phyloP scores from a whole-genome alignment of 2,329 filamentous ascomycete genomes.

The Blastomyces emzantsi region DNA sequence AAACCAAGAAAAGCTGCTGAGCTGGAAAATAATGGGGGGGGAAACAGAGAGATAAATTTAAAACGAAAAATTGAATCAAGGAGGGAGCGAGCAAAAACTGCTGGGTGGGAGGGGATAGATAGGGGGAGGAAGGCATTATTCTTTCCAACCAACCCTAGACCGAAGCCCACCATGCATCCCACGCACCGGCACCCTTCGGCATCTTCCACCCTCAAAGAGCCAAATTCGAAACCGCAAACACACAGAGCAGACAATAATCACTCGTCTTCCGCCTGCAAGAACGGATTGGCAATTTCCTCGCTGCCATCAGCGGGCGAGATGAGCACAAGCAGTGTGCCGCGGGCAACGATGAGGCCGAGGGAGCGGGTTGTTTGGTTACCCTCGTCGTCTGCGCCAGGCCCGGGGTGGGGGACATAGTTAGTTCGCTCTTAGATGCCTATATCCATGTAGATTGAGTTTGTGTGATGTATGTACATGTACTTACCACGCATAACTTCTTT shows the following conservation, averaged over 20 bases:
- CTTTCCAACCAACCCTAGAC: too few species aligned
- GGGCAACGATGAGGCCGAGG: slow-evolving; percentile 78
- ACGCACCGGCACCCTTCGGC: too few species aligned
- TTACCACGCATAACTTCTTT: slow-evolving; percentile 80
- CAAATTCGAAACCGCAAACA: not conserved
- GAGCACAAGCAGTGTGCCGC: slow-evolving; percentile 84
- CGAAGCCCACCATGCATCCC: too few species aligned
- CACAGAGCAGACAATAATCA: not conserved
- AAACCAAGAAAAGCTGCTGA: not conserved
- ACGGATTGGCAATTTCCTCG: slow-evolving; percentile 93
- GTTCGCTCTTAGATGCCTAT: not conserved
- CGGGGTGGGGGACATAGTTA: slow-evolving; percentile 2
- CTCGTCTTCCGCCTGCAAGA: slow-evolving; percentile 60
- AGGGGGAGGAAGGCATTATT: not conserved
- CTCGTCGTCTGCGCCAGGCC: slow-evolving; percentile 62
- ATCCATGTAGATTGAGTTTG: too few species aligned
- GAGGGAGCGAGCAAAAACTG: not conserved
- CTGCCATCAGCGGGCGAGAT: slow-evolving; percentile 91
- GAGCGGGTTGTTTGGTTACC: slow-evolving; percentile 75
- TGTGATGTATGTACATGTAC: slow-evolving; percentile 19
- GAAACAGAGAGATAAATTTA: not conserved
- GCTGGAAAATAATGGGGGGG: not conserved
- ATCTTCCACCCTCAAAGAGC: not conserved
- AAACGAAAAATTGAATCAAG: not conserved
- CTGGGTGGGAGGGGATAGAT: too few species aligned